Evolutionary conservation across 2,329 filamentous ascomycete genomes (phyloP).

Genomic region (Penicillium aurantiogriseum): DNA sequence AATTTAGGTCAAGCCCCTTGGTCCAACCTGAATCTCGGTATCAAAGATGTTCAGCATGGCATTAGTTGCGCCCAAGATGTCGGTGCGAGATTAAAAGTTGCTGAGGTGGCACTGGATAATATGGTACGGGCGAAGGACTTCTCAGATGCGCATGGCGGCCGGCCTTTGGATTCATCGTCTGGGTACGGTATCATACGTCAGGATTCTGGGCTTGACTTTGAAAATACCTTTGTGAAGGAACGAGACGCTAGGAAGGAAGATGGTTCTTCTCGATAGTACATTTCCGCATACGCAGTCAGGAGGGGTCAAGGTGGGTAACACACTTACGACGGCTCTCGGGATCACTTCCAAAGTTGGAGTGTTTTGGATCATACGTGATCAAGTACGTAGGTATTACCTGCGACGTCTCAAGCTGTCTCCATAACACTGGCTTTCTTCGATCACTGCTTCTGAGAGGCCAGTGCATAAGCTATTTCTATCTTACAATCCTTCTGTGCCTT

Average conservation of each 20-base stretch:
- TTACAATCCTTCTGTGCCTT: not conserved
- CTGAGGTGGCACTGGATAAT: slow-evolving; percentile 46
- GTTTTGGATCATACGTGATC: not conserved
- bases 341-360: not conserved
- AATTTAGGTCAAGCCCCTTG: slow-evolving; percentile 33
- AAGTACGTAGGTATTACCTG: not conserved
- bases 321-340: not conserved
- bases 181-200: slow-evolving; percentile 51
- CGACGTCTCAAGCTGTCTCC: not conserved
- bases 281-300: not conserved
- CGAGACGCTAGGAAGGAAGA: slow-evolving; percentile 5
- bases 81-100: slow-evolving; percentile 44
- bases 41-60: slow-evolving; percentile 54
- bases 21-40: slow-evolving; percentile 51
- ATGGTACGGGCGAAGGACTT: slow-evolving; percentile 45
- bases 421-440: not conserved
- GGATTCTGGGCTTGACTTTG: slow-evolving; percentile 47
- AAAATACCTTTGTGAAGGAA: slow-evolving; percentile 37
- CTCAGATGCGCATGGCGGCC: slow-evolving; percentile 32
- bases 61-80: slow-evolving; percentile 44
- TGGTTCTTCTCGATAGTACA: not conserved
- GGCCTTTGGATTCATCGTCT: slow-evolving; percentile 51
- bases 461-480: not conserved
- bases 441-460: not conserved
- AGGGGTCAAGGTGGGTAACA: not conserved